Conservation (phyloP, 2,329 filamentous ascomycete genomes). For the Fusarium falciforme region DNA sequence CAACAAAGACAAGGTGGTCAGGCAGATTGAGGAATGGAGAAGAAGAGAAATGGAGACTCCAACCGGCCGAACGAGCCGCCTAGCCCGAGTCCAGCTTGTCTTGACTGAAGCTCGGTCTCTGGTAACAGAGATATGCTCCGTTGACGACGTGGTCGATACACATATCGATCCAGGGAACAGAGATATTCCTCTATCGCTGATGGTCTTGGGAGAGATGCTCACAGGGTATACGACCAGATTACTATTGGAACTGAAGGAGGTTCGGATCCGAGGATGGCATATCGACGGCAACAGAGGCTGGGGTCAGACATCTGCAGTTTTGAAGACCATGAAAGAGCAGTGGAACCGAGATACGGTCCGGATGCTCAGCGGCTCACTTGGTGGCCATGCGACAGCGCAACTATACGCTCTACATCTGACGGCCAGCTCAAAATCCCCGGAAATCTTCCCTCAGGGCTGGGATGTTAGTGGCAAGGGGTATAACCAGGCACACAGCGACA, state of each 20-base stretch:
- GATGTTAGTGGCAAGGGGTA: background rate
- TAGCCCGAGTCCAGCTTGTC: background rate
- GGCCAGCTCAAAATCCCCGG: too few species aligned
- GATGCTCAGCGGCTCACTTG: background rate
- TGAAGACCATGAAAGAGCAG: background rate
- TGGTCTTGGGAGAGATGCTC: background rate
- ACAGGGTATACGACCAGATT: background rate
- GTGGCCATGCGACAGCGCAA: background rate
- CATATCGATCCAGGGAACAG: background rate
- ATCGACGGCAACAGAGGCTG: background rate
- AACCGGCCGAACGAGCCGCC: background rate
- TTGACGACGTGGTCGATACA: background rate
- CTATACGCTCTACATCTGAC: background rate
- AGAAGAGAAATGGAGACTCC: background rate
- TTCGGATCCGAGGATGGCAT: background rate
- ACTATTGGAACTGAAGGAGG: background rate
- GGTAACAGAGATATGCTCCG: background rate
- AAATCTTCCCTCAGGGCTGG: too few species aligned
- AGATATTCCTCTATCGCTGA: background rate
- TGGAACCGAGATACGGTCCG: background rate
- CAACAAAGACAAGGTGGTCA: background rate
- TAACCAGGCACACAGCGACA: background rate
- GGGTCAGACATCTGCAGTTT: background rate
- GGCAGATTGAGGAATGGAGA: background rate
- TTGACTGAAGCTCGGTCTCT: background rate